These are phyloP conservation scores for Penicillium ochrochloron DNA, from an alignment of 495 filamentous ascomycete genomes.

Conservation along the genomic window DNA sequence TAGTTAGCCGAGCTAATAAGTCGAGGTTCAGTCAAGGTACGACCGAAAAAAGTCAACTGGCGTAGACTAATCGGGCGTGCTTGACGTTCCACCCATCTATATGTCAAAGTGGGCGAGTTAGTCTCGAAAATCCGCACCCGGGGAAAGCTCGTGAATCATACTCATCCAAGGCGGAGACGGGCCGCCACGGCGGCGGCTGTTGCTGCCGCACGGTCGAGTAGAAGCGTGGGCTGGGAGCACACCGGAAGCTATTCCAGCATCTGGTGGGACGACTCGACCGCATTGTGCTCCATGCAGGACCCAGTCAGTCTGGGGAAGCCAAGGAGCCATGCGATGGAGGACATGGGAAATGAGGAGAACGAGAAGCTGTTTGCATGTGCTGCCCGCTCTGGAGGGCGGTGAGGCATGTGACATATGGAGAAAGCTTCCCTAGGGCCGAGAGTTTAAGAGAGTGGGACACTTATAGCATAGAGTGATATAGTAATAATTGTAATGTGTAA, in stretches of 20 bases:
- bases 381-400: slow-evolving; percentile 14
- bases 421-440: slow-evolving; percentile 1
- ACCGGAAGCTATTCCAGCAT: slow-evolving; percentile 35
- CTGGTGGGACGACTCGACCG: slow-evolving; percentile 40
- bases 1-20: slow-evolving; percentile 96
- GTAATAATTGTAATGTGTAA: no score
- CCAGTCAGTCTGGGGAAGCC: slow-evolving; percentile 11
- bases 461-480: neutral
- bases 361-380: slow-evolving; percentile 14
- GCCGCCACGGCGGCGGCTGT: slow-evolving; percentile 74
- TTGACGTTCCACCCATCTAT: slow-evolving; percentile 84
- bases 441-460: neutral
- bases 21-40: slow-evolving; percentile 86
- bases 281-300: slow-evolving; percentile 42
- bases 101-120: neutral
- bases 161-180: slow-evolving; percentile 86
- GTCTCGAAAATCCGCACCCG: neutral
- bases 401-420: slow-evolving; percentile 19
- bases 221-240: slow-evolving; percentile 25
- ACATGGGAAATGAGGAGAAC: slow-evolving; percentile 9
- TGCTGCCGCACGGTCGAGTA: slow-evolving; percentile 30
- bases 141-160: slow-evolving; percentile 42
- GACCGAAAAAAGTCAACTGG: slow-evolving; percentile 92
- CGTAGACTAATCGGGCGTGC: slow-evolving; percentile 86
- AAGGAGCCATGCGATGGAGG: slow-evolving; percentile 7